Conservation (phyloP, 257 asterid species). For the Solanum corneliomulleri region DNA sequence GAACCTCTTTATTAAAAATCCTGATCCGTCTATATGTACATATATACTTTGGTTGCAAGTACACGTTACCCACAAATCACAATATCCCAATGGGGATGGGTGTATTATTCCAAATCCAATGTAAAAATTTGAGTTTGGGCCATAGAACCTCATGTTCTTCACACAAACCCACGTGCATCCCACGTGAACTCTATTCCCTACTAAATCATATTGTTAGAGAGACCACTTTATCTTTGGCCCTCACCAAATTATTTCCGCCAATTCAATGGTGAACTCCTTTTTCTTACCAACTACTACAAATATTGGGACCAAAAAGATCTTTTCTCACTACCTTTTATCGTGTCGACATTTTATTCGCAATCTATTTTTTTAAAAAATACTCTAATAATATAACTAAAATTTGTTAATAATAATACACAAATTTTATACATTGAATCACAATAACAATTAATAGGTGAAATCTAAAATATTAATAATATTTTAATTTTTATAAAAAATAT, state of each 20-base stretch:
- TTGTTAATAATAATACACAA: too few species aligned
- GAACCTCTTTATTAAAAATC: accelerated
- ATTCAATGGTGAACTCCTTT: background rate
- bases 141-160: background rate
- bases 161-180: background rate
- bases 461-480: too few species aligned
- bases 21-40: too few species aligned
- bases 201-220: background rate
- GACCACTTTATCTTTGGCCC: background rate
- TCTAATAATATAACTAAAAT: background rate
- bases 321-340: background rate
- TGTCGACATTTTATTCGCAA: background rate
- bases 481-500: too few species aligned
- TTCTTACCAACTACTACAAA: background rate
- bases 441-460: too few species aligned
- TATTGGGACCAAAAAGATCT: background rate
- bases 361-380: background rate
- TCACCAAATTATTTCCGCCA: background rate
- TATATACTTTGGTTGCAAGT: background rate
- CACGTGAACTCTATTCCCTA: background rate
- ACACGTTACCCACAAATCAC: background rate
- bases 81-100: background rate
- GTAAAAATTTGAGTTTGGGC: background rate
- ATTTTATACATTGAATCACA: too few species aligned
- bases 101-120: background rate